Evolutionary conservation across 768 basidiomycete genomes (phyloP).

Genomic region (Boletus vermiculosoides): DNA sequence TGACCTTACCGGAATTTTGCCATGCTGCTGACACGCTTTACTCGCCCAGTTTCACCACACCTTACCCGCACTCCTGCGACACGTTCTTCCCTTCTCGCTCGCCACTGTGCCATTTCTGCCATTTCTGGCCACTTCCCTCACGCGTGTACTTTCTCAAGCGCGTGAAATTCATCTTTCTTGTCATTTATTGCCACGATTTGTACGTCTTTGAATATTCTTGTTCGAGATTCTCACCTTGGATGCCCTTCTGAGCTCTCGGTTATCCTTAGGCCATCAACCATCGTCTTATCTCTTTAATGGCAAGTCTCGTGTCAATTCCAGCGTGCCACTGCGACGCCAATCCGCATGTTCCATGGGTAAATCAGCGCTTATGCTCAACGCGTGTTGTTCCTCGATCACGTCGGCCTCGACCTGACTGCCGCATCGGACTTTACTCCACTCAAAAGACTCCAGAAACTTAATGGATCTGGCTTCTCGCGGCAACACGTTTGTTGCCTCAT

Average conservation of each 20-base stretch:
- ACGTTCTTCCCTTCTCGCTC: conserved; percentile 54
- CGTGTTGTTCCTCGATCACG: conserved; percentile 71
- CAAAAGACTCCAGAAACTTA: conserved; percentile 54
- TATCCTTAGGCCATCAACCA: conserved; percentile 22
- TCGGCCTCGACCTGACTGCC: conserved; percentile 52
- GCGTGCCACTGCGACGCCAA: conserved; percentile 31
- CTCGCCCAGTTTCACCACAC: conserved; percentile 38
- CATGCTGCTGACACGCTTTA: conserved; percentile 66
- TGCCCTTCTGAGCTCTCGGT: conserved; percentile 22
- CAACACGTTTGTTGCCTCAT: conserved; percentile 69
- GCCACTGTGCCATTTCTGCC: conserved; percentile 56
- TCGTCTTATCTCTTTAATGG: conserved; percentile 20
- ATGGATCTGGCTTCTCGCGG: conserved; percentile 63
- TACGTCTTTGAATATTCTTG: conserved; percentile 33
- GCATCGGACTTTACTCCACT: conserved; percentile 70
- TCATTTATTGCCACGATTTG: conserved; percentile 27
- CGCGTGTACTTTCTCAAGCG: conserved; percentile 29
- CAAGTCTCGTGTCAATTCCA: conserved; percentile 31
- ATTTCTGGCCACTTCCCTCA: conserved; percentile 49
- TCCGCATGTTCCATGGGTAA: conserved; percentile 39
- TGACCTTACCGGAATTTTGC: conserved; percentile 42
- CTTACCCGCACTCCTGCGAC: conserved; percentile 65
- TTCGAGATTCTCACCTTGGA: conserved; percentile 28
- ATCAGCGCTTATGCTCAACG: conserved; percentile 53
- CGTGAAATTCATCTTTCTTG: conserved; percentile 29